phyloP scores from a whole-genome alignment of 306 rosid genomes.

The Styphnolobium japonicum region DNA sequence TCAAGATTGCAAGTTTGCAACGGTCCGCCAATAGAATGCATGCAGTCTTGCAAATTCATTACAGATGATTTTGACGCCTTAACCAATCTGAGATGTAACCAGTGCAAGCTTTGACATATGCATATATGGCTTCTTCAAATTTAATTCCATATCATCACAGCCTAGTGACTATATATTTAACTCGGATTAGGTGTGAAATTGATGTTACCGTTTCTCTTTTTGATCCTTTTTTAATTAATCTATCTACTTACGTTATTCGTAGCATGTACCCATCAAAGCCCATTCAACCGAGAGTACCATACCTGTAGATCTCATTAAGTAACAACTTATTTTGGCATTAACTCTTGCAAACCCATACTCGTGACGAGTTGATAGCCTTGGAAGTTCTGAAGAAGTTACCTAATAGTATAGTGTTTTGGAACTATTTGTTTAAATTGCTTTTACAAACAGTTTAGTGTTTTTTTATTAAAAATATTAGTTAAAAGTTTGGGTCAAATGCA shows the following conservation, averaged over 20 bases:
- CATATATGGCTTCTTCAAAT: not conserved
- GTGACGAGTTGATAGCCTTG: not conserved
- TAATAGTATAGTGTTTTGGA: too few relatives aligned
- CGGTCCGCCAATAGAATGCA: not conserved
- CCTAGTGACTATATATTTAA: not conserved
- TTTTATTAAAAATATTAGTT: too few relatives aligned
- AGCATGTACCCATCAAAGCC: not conserved
- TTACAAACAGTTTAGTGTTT: too few relatives aligned
- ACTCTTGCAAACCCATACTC: not conserved
- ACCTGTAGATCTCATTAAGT: not conserved
- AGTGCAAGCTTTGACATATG: slow-evolving; percentile 15
- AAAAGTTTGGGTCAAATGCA: too few relatives aligned
- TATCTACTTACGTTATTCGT: not conserved
- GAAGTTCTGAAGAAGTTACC: too few relatives aligned
- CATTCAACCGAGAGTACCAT: not conserved
- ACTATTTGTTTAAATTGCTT: too few relatives aligned
- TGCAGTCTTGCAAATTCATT: not conserved
- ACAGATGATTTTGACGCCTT: slow-evolving; percentile 30
- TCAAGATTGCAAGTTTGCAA: not conserved
- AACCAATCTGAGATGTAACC: not conserved
- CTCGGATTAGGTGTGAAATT: slow-evolving; percentile 13
- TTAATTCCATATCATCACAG: slow-evolving; percentile 4
- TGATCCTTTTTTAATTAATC: not conserved
- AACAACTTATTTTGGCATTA: not conserved
- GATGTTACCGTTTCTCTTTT: not conserved